Conservation (phyloP, 108 stramenopile genomes). For the Seminavis robusta region DNA sequence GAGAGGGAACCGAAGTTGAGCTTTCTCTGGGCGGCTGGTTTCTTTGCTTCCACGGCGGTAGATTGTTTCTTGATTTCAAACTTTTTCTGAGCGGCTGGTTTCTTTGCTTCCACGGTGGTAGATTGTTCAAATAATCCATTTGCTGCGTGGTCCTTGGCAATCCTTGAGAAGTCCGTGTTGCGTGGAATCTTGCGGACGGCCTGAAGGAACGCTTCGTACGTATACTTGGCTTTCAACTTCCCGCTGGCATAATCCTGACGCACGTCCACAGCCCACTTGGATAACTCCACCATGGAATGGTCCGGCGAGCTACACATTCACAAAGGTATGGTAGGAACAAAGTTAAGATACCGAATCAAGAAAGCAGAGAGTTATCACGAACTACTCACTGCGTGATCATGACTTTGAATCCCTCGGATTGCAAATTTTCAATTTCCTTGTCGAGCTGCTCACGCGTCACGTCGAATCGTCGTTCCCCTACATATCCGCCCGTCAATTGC, state of each 20-base stretch:
- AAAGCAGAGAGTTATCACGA: no score
- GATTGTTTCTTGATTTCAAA: no score
- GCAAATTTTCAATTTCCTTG: slow-evolving; percentile 16
- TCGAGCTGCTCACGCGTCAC: slow-evolving; percentile 13
- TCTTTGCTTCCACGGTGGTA: no score
- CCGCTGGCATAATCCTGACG: slow-evolving; percentile 8
- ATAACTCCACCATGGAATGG: slow-evolving; percentile 17
- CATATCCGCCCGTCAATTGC: slow-evolving; percentile 48
- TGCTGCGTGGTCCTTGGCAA: slow-evolving; percentile 19
- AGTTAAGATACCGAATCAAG: no score
- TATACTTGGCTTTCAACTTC: slow-evolving; percentile 3
- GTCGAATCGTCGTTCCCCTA: slow-evolving; percentile 37
- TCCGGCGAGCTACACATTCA: no score
- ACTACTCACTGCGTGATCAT: slow-evolving; percentile 14
- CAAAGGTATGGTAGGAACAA: no score
- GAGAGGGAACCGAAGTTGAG: no score
- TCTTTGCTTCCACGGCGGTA: no score
- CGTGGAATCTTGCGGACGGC: slow-evolving; percentile 16
- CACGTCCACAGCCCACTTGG: slow-evolving; percentile 8
- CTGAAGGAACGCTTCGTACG: slow-evolving; percentile 16
- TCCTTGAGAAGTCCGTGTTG: slow-evolving; percentile 14
- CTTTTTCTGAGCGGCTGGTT: no score
- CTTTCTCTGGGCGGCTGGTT: no score
- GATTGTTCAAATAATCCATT: not conserved
- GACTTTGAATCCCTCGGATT: slow-evolving; percentile 29